Evolutionary conservation across 2,329 filamentous ascomycete species (phyloP), one percentile per base, ranked within the genome.

Genomic region (Venturia asperata): DNA sequence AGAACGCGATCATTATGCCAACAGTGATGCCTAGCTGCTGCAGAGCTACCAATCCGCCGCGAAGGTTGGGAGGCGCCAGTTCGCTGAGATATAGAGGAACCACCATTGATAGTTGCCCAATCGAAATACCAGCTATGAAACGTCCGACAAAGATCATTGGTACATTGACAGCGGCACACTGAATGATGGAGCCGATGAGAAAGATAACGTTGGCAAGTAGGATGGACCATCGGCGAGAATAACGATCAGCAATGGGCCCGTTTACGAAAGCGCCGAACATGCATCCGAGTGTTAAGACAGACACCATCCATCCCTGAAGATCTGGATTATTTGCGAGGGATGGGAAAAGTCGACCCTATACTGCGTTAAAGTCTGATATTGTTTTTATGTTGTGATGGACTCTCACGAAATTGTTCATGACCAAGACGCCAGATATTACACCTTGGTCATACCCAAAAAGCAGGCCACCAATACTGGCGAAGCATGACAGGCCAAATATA

Each of bases 21-120:
- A 83, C 83, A 3, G 85, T 79, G 34, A 84, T 76, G 66, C 75
- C 75, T 72, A 27, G 49, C 3, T 24, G 17, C 5, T 39, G 43
- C 27, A 19, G 10, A 58, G 19, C 5, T 15, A 30, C 15, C 21
- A 41, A 34, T 45, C 17, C 67, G 69, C 85, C 85, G 69, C 85
- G 80, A 64, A 81, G 84, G 1, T 81, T 81, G 0, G 84, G 80
- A 68, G 84, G 79, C 0, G 85, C 84, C 64, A 83, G 81, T 71
- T 88, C 86, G 11, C 85, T 82, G 66, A 87, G 85, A 71, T 88
- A 88, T 42, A 85, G 80, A 3, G 85, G 86, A 2, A 87, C 82
- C 3, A 81, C 83, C 71, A 84, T 85, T 21, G 80, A 83, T 68
- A 86, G 79, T 21, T 83, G 72, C 13, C 83, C 85, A 56, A 86